Percentiles rank a stretch among this genome's conserved stretches.
Conservation (phyloP, 805 yeast species). For the Ogataea pignaliae region DNA sequence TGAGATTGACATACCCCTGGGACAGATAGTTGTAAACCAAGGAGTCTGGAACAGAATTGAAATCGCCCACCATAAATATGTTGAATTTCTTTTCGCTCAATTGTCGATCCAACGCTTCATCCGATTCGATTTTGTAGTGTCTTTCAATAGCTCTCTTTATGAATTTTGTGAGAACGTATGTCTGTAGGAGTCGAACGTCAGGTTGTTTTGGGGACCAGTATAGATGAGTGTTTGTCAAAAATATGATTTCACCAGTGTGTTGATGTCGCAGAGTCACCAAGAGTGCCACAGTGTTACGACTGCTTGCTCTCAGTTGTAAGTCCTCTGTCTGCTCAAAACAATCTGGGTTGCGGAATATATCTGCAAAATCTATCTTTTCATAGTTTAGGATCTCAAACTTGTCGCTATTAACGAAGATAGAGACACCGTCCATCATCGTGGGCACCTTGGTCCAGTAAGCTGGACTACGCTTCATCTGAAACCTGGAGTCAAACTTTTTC, state of each 20-base stretch:
- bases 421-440: constrained; percentile 56
- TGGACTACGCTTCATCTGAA: constrained; percentile 47
- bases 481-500: constrained; percentile 41
- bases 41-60: constrained; percentile 49
- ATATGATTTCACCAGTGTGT: constrained; percentile 34
- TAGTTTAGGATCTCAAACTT: constrained; percentile 40
- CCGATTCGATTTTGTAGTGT: constrained; percentile 7
- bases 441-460: constrained; percentile 45
- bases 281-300: constrained; percentile 54
- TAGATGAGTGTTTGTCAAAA: constrained; percentile 55
- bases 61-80: constrained; percentile 51
- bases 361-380: constrained; percentile 30
- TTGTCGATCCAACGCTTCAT: constrained; percentile 8
- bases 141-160: constrained; percentile 27
- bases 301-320: constrained; percentile 32
- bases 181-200: constrained; percentile 52
- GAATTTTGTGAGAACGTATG: constrained; percentile 38
- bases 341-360: constrained; percentile 21
- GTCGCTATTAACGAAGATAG: constrained; percentile 45
- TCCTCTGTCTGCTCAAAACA: constrained; percentile 32
- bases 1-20: constrained; percentile 22
- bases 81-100: constrained; percentile 26
- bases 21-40: constrained; percentile 42
- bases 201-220: constrained; percentile 52
- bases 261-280: constrained; percentile 46